These are phyloP conservation scores for Tuber calosporum DNA, from an alignment of 495 filamentous ascomycete species.

Conservation along the genomic window DNA sequence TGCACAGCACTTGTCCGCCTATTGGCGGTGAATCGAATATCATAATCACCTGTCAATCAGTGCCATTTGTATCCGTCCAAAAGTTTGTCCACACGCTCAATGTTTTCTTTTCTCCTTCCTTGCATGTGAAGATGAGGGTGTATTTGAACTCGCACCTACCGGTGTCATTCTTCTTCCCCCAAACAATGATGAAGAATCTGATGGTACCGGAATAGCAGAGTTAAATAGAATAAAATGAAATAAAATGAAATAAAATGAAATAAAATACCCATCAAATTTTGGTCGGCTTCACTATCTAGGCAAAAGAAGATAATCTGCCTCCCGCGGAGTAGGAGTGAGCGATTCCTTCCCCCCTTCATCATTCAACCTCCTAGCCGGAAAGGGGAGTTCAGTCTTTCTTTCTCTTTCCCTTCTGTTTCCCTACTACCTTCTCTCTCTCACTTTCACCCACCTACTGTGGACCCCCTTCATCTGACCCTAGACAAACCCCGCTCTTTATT, in stretches of 20 bases:
- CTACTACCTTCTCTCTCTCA: conserved; percentile 9
- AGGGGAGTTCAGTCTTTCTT: conserved; percentile 16
- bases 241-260: background rate
- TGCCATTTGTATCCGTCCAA: background rate
- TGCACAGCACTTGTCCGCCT: background rate
- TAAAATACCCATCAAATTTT: background rate
- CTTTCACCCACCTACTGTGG: conserved; percentile 7
- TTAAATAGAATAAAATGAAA: background rate
- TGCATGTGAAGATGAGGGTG: background rate
- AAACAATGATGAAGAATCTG: background rate
- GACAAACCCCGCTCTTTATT: conserved; percentile 7
- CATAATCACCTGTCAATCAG: background rate
- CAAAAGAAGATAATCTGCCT: background rate
- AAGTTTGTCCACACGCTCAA: background rate
- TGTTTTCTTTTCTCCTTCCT: background rate
- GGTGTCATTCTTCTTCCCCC: background rate
- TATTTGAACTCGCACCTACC: background rate
- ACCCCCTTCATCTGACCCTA: conserved; percentile 14
- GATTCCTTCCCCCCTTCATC: background rate
- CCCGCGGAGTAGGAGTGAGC: background rate
- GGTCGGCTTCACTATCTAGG: background rate
- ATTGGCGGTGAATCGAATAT: too few species aligned
- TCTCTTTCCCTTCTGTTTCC: conserved; percentile 17
- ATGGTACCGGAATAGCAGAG: background rate
- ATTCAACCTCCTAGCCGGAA: background rate